Conservation (phyloP, 2,329 filamentous ascomycete species). For the Paracamarosporium sp. region DNA sequence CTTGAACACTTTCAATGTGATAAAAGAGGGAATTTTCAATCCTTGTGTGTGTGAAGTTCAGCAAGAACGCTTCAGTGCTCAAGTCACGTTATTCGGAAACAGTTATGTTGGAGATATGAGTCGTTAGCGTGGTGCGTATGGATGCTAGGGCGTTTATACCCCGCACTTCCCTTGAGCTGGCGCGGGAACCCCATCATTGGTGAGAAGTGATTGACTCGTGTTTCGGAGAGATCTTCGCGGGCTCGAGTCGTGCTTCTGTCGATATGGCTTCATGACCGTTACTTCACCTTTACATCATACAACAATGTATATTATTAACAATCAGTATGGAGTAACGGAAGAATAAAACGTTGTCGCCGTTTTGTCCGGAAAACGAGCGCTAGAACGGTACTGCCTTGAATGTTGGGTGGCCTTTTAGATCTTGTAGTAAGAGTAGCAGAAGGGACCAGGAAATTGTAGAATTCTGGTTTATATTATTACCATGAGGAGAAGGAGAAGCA, state of each 20-base stretch:
- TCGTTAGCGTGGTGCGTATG: conserved; percentile 23
- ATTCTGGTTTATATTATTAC: too few relatives aligned
- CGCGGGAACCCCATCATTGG: conserved; percentile 15
- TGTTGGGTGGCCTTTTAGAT: too few relatives aligned
- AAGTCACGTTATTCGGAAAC: conserved; percentile 22
- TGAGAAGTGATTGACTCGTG: conserved; percentile 10
- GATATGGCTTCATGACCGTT: too few relatives aligned
- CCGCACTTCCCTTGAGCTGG: conserved; percentile 17
- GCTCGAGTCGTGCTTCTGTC: not conserved
- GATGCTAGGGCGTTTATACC: conserved; percentile 7
- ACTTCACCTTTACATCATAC: too few relatives aligned
- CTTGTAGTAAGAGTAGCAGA: too few relatives aligned
- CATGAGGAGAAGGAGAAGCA: too few relatives aligned
- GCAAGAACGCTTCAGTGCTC: not conserved
- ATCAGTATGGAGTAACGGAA: too few relatives aligned
- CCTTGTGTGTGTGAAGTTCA: conserved; percentile 4
- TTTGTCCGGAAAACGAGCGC: too few relatives aligned
- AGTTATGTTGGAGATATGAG: conserved; percentile 9
- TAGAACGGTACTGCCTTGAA: too few relatives aligned
- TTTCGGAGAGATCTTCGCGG: not conserved
- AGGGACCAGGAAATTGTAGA: too few relatives aligned
- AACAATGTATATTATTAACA: too few relatives aligned
- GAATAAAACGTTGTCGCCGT: too few relatives aligned
- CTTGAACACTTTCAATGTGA: not conserved
- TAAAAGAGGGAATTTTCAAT: not conserved